Evolutionary conservation across 148 eudicot species (phyloP).

Genomic region (Rhododendron ferrugineum): DNA sequence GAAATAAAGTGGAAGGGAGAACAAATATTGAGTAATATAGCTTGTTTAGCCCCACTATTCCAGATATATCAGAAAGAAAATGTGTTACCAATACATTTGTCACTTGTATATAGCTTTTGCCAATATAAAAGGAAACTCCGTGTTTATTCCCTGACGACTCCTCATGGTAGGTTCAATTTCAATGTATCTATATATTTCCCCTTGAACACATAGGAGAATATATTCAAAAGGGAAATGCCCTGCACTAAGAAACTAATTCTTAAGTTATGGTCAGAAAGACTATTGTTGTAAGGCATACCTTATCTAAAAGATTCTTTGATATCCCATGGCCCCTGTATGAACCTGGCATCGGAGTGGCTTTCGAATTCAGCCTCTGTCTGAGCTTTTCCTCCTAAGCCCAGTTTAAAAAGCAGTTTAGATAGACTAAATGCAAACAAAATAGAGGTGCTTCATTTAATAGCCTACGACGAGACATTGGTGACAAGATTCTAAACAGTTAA

Average conservation of each 20-base stretch:
- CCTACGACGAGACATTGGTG: not conserved
- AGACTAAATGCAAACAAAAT: not conserved
- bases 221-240: not conserved
- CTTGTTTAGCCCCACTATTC: not conserved
- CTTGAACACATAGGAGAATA: not conserved
- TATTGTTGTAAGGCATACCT: slow-evolving; percentile 19
- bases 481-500: not conserved
- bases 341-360: slow-evolving; percentile 41
- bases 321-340: slow-evolving; percentile 27
- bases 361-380: slow-evolving; percentile 26
- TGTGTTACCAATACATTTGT: not conserved
- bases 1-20: not conserved
- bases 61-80: not conserved
- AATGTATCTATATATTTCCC: not conserved
- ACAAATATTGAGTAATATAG: not conserved
- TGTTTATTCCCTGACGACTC: not conserved
- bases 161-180: not conserved
- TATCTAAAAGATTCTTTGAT: slow-evolving; percentile 25
- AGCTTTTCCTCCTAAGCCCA: slow-evolving; percentile 37
- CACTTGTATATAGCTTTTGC: not conserved
- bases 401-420: slow-evolving; percentile 5
- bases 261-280: not conserved
- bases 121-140: not conserved
- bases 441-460: not conserved
- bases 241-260: not conserved